Evolutionary conservation across 2,329 filamentous ascomycete species (phyloP), one percentile per base, ranked within the genome.

Genomic region (Aaosphaeria arxii): DNA sequence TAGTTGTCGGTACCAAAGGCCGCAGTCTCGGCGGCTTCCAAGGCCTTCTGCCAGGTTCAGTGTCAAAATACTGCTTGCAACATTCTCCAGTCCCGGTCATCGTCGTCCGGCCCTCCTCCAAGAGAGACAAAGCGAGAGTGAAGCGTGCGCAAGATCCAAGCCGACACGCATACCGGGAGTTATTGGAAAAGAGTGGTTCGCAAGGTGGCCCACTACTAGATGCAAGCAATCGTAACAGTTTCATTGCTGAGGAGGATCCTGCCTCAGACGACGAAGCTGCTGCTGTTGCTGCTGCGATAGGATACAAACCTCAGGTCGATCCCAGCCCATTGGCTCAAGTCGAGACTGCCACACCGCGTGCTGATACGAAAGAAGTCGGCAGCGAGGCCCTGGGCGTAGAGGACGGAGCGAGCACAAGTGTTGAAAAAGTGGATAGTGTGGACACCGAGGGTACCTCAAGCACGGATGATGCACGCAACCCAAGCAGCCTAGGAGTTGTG

Each of bases 41-140:
- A 66, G 89, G 89, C 42, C 77, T 96, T 30, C 81, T 96, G 39
- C 89, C 89, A 43, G 94, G 90, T 54, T 94, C 88, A 0, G 91
- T 96, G 40, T 95, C 89, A 29, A 96, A 96, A 66, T 96, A 96
- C 72, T 96, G 91, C 62, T 79, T 96, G 9, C 91, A 96, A 66
- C 91, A 95, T 67, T 95, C 89, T 1, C 91, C 91, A 0, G 89
- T 96, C 1, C 91, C 91, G 1, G 91, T 96, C 6, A 91, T 96
- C 30, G 91, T 96, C 31, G 91, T 96, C 7, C 83, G 91, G 4
- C 91, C 91, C 33, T 88, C 87, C 31, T 87, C 88, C 52, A 95
- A 95, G 73, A 86, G 91, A 17, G 83, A 89, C 64, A 94, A 94
- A 73, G 95, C 95, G 74, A 95, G 94, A 72, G 80, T 82, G 50